Evolutionary conservation across 2,329 filamentous ascomycete species (phyloP).

Genomic region (Verticillium longisporum): DNA sequence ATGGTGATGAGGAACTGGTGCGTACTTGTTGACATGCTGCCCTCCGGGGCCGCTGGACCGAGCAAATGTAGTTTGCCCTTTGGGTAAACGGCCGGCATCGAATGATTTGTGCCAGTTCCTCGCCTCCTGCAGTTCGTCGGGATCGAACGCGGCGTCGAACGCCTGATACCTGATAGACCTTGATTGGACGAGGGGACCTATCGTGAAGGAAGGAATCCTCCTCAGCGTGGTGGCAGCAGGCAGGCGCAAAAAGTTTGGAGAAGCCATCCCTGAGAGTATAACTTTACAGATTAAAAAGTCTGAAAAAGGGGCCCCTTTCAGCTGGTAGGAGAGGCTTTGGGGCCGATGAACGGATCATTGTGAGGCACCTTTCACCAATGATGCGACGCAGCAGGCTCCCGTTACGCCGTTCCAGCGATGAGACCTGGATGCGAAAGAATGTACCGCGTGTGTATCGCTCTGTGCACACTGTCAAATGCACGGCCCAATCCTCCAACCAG

Average conservation of each 20-base stretch:
- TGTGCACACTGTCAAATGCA: no score
- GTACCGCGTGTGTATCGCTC: no score
- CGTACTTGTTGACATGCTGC: conserved; percentile 56
- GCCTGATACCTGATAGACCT: conserved; percentile 31
- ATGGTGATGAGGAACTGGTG: background rate
- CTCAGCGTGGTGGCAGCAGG: no score
- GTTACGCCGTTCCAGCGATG: no score
- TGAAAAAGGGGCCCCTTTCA: no score
- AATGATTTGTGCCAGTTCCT: conserved; percentile 44
- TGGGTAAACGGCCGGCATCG: conserved; percentile 34
- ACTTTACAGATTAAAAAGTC: no score
- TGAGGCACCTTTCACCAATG: no score
- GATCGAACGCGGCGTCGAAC: conserved; percentile 42
- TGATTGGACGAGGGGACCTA: background rate
- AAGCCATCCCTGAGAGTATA: background rate
- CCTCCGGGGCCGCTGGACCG: conserved; percentile 56
- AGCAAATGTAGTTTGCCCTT: conserved; percentile 45
- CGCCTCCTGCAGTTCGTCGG: conserved; percentile 42
- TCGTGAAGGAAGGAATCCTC: background rate
- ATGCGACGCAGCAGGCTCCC: no score
- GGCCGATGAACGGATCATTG: no score
- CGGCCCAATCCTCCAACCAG: background rate
- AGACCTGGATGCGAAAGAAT: no score
- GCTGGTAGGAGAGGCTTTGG: no score
- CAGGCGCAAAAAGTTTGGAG: background rate